Base-by-base conservation (phyloP, 2,329 filamentous ascomycete genomes). In the Botrytis hyacinthi region DNA sequence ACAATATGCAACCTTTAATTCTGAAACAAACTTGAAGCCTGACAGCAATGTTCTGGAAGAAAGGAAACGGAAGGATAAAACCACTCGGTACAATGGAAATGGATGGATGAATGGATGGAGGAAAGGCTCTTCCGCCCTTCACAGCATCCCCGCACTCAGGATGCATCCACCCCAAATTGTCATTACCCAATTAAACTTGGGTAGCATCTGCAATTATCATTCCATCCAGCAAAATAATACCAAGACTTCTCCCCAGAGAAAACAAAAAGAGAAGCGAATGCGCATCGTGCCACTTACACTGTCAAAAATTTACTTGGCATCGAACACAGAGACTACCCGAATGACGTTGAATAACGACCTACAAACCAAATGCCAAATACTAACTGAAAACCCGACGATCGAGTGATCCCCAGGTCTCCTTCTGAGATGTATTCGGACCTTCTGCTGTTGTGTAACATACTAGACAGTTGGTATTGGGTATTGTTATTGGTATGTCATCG, bases 381-480 rank as follows among this genome's bases (percentile, higher is more conserved):
- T 42, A 40, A 61, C 35, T 42, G 46, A 68, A 35, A 32, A 32
- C 29, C 26, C n/a, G 35, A 40, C 26, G 35, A 68, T 57, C 65
- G 51, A 42, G 9, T 26, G 12, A 12, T 68, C 22, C 35, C 26
- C 14, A 35, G 22, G 46, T 6, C 14, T 35, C 3, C 20, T 37
- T 51, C 44, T 35, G 4, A 67, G 65, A 48, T 67, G 32, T 57
- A 57, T 54, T 68, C 46, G 65, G 65, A 54, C 65, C 46, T 40
- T 54, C 65, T 54, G 32, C 46, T 54, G 26, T 54, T 7, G 46
- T 68, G 46, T 68, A 54, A 54, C 46, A n/a, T 54, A 22, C 46
- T 54, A 29, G 65, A 16, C 22, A 14, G 26, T 57, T 54, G 22
- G 35, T 40, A 67, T n/a, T 51, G 32, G 35, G 12, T 16, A n/a